Evolutionary conservation across 2,329 filamentous ascomycete species (phyloP).

Genomic region (Helotiales sp.): DNA sequence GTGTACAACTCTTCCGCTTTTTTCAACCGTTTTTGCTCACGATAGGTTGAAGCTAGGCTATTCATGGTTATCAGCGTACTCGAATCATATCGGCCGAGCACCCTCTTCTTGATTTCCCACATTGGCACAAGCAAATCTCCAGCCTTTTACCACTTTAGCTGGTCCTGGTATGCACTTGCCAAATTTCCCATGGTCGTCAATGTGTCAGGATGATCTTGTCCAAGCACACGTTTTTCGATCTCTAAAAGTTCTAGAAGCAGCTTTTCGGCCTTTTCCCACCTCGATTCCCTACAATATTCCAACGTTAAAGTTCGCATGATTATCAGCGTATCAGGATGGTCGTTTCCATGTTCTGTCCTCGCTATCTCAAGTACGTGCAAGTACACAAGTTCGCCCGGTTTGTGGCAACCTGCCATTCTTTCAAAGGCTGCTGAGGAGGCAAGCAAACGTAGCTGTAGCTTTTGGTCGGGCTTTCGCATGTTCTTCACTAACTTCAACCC

Average conservation of each 20-base stretch:
- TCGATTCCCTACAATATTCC: background rate
- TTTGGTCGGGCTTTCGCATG: too few species aligned
- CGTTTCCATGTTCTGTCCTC: background rate
- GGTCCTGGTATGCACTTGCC: background rate
- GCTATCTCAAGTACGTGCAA: background rate
- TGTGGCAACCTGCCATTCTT: too few species aligned
- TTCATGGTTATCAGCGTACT: background rate
- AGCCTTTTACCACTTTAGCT: background rate
- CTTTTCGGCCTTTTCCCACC: background rate
- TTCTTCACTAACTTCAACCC: too few species aligned
- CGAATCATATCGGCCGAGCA: background rate
- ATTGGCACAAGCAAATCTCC: background rate
- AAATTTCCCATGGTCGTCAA: background rate
- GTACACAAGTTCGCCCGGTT: too few species aligned
- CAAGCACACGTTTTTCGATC: background rate
- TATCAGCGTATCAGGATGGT: background rate
- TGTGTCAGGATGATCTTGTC: background rate
- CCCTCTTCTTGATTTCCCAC: background rate
- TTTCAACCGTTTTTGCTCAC: background rate
- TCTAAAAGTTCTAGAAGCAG: background rate
- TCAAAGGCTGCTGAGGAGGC: too few species aligned
- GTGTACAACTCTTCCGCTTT: background rate
- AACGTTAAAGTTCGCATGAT: background rate
- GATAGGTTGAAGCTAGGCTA: background rate
- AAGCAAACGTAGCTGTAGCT: too few species aligned